These are phyloP conservation scores for Ustilago xerochloae DNA, from an alignment of 1,284 basidiomycete species.

Conservation along the genomic window DNA sequence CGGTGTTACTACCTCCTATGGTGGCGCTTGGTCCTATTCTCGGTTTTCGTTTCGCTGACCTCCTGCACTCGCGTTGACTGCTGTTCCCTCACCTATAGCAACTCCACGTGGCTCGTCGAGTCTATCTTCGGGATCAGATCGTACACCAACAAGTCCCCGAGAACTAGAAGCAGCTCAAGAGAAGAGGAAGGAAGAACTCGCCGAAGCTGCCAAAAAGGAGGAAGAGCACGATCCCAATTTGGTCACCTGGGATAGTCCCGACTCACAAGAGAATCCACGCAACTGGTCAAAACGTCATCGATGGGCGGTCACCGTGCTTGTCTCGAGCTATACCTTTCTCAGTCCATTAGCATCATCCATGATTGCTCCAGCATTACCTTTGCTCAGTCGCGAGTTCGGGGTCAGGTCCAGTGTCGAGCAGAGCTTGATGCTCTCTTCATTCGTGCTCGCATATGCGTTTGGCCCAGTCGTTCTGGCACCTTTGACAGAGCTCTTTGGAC, in stretches of 20 bases:
- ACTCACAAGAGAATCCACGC: slow-evolving; percentile 76
- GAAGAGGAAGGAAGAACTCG: not conserved
- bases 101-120: slow-evolving; percentile 16
- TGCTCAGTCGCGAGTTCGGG: slow-evolving; percentile 48
- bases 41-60: too few species aligned
- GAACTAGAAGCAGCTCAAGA: slow-evolving; percentile 21
- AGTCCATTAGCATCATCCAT: slow-evolving; percentile 60
- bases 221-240: slow-evolving; percentile 47
- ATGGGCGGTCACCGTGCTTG: slow-evolving; percentile 73
- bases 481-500: slow-evolving; percentile 73
- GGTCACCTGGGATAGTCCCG: slow-evolving; percentile 76
- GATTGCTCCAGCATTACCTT: slow-evolving; percentile 59
- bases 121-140: not conserved
- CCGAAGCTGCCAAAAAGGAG: slow-evolving; percentile 1
- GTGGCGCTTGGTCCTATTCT: too few species aligned
- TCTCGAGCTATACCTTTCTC: slow-evolving; percentile 58
- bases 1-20: too few species aligned
- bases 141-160: not conserved
- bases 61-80: not conserved
- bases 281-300: slow-evolving; percentile 76
- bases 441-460: slow-evolving; percentile 57
- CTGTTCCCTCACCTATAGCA: not conserved
- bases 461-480: slow-evolving; percentile 68
- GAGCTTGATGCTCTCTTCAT: slow-evolving; percentile 56
- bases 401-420: slow-evolving; percentile 31